Conservation (phyloP, 1,139 yeast species). For the Saccharomyces hybrid region DNA sequence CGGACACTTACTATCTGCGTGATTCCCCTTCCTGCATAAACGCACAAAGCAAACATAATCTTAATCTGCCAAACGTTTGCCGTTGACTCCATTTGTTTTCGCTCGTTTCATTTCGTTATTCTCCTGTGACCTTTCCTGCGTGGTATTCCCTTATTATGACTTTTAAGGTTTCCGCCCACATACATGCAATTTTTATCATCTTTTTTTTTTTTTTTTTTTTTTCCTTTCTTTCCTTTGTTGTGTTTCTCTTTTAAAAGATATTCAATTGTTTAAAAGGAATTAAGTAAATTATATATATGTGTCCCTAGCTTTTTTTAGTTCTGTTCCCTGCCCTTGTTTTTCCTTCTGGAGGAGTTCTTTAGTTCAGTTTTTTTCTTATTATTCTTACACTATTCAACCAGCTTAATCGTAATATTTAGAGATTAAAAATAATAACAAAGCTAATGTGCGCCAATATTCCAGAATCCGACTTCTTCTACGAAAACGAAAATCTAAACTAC, state of each 20-base stretch:
- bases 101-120: not conserved
- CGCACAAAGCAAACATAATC: not conserved
- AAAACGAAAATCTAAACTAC: not conserved
- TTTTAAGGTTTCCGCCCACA: not conserved
- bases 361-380: not conserved
- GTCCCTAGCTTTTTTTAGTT: not conserved
- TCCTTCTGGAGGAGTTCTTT: not conserved
- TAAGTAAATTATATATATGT: not conserved
- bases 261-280: slow-evolving; percentile 1
- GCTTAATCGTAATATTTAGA: not conserved
- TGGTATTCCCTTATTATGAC: not conserved
- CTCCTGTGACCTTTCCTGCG: not conserved
- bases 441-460: not conserved
- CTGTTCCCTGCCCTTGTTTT: not conserved
- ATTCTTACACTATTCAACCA: not conserved
- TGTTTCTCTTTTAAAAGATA: not conserved
- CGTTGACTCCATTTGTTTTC: not conserved
- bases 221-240: not conserved
- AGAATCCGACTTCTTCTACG: not conserved
- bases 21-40: slow-evolving; percentile 1
- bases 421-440: not conserved
- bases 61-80: not conserved
- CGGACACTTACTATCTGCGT: not conserved
- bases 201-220: not conserved
- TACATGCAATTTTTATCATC: not conserved